These are phyloP conservation scores for Dicorynia guianensis DNA, from an alignment of 306 rosid species.

Conservation along the genomic window DNA sequence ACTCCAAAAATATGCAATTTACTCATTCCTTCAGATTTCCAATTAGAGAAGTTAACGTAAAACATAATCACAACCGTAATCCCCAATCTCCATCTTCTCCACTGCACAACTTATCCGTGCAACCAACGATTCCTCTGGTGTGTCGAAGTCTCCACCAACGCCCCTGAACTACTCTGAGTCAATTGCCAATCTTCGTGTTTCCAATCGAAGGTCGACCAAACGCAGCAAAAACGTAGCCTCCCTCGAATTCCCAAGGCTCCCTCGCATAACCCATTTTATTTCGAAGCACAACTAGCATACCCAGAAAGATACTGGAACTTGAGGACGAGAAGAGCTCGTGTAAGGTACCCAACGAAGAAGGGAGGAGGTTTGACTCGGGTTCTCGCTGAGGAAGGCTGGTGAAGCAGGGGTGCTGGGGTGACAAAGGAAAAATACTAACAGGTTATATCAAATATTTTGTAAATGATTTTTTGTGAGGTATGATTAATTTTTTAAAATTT, in stretches of 20 bases:
- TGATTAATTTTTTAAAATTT: no score
- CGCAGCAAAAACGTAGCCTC: slow-evolving; percentile 23
- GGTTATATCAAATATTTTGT: no score
- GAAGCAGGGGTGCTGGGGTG: neutral
- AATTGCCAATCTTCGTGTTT: slow-evolving; percentile 41
- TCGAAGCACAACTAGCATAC: slow-evolving; percentile 28
- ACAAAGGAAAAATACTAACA: neutral
- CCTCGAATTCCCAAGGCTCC: slow-evolving; percentile 24
- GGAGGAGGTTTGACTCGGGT: slow-evolving; percentile 40
- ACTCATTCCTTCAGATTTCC: no score
- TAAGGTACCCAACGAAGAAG: slow-evolving; percentile 50
- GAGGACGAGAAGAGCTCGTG: slow-evolving; percentile 68
- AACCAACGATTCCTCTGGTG: slow-evolving; percentile 58
- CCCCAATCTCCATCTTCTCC: no score
- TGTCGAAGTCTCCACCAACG: slow-evolving; percentile 40
- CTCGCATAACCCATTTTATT: neutral
- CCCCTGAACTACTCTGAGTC: slow-evolving; percentile 25
- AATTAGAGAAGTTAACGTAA: no score
- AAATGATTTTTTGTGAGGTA: no score
- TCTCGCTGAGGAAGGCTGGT: slow-evolving; percentile 31
- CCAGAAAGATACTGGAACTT: slow-evolving; percentile 50
- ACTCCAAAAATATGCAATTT: no score
- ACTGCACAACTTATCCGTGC: slow-evolving; percentile 69
- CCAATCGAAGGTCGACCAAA: slow-evolving; percentile 28
- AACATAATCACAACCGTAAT: no score